A percentile compares a stretch with the other conserved stretches of the same genome.
phyloP scores from a whole-genome alignment of 345 rosid genomes.

The Rhodamnia rubescens region DNA sequence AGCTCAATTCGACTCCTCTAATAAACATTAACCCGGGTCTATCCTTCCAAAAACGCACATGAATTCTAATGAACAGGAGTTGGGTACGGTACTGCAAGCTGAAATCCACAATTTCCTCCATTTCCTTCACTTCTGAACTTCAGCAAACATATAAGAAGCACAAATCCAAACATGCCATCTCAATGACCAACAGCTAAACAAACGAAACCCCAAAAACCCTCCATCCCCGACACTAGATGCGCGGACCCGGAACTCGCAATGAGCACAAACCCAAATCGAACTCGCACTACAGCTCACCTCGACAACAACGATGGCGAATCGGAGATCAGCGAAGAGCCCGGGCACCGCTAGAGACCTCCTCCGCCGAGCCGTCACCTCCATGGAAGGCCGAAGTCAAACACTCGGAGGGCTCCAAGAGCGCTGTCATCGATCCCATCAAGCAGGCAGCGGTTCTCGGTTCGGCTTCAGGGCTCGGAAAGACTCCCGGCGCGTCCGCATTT shows the following conservation, averaged over 20 bases:
- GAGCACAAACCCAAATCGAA: neutral
- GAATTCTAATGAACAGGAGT: neutral
- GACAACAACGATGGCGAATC: slow-evolving; percentile 35
- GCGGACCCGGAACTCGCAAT: neutral
- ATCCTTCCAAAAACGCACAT: neutral
- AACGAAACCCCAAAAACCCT: neutral
- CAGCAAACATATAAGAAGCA: neutral
- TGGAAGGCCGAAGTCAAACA: slow-evolving; percentile 27
- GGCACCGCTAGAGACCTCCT: slow-evolving; percentile 16
- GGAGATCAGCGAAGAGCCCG: slow-evolving; percentile 28
- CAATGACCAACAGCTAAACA: neutral
- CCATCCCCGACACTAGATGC: neutral
- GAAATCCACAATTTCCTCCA: neutral
- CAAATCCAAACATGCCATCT: neutral
- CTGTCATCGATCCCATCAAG: slow-evolving; percentile 58
- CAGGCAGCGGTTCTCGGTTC: slow-evolving; percentile 23
- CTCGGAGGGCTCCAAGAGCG: slow-evolving; percentile 9
- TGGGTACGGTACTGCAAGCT: neutral
- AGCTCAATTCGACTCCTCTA: neutral
- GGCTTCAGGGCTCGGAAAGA: neutral
- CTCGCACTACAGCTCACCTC: slow-evolving; percentile 40
- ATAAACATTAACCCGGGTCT: neutral
- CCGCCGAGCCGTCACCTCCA: slow-evolving; percentile 45
- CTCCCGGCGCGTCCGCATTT: neutral
- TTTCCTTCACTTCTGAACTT: neutral